phyloP scores from a whole-genome alignment of 768 basidiomycete species.

The Thelephora ganbajun region DNA sequence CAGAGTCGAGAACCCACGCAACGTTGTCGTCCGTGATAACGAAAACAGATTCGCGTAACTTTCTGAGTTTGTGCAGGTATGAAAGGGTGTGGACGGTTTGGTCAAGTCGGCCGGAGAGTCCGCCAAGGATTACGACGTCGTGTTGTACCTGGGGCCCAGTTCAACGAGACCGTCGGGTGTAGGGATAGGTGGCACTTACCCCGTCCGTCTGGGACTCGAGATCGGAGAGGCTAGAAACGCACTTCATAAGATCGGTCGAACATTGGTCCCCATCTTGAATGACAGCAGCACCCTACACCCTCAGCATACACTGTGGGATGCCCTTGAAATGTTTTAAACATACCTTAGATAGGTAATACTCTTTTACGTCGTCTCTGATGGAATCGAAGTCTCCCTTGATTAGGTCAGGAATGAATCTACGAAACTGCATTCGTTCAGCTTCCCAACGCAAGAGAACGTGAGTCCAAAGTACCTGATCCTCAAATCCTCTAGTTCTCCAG shows the following conservation, averaged over 20 bases:
- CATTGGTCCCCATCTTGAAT: conserved; percentile 59
- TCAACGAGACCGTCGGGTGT: background rate
- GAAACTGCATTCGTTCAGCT: conserved; percentile 1
- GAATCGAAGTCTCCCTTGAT: conserved; percentile 96
- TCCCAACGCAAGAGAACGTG: background rate
- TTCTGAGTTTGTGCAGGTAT: conserved; percentile 67
- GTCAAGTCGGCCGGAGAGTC: conserved; percentile 83
- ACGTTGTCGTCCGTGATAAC: conserved; percentile 84
- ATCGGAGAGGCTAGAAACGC: conserved; percentile 46
- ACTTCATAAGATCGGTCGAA: conserved; percentile 96
- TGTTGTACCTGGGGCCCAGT: conserved; percentile 24
- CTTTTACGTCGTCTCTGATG: conserved; percentile 55
- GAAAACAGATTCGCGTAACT: conserved; percentile 41
- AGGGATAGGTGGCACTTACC: background rate
- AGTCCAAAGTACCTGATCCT: conserved; percentile 6
- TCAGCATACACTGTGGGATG: background rate
- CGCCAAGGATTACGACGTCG: conserved; percentile 72
- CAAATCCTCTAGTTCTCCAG: background rate
- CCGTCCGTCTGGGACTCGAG: conserved; percentile 32
- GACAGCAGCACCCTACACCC: conserved; percentile 48
- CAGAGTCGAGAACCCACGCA: conserved; percentile 77
- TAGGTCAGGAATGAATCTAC: conserved; percentile 65
- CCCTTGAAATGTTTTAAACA: conserved; percentile 6
- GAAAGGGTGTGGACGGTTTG: conserved; percentile 89
- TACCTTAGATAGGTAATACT: conserved; percentile 52